Conservation (phyloP, 306 rosid genomes). For the Sechiopsis laciniata region DNA sequence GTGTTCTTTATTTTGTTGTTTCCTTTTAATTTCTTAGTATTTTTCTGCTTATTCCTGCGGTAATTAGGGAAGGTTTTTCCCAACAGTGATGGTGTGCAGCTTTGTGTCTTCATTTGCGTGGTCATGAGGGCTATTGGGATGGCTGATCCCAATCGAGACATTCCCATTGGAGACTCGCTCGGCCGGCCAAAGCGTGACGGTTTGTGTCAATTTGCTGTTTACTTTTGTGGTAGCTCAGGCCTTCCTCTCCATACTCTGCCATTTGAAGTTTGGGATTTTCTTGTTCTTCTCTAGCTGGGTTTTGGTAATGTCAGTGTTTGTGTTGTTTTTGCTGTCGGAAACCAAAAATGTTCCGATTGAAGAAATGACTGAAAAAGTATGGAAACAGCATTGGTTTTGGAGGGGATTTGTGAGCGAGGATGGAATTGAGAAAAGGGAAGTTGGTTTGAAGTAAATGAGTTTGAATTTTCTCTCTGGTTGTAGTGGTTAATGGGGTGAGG, state of each 20-base stretch:
- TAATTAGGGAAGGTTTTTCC: too few relatives aligned
- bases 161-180: conserved; percentile 58
- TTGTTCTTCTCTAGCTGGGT: conserved; percentile 50
- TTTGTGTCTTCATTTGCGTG: conserved; percentile 58
- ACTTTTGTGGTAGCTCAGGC: conserved; percentile 55
- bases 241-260: conserved; percentile 56
- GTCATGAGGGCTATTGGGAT: conserved; percentile 76
- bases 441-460: not conserved
- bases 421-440: not conserved
- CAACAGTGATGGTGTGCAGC: conserved; percentile 51
- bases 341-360: conserved; percentile 51
- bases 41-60: too few relatives aligned
- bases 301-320: conserved; percentile 36
- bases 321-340: conserved; percentile 42
- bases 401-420: conserved; percentile 29
- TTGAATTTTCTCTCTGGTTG: not conserved
- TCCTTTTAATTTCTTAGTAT: too few relatives aligned
- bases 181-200: conserved; percentile 48
- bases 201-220: conserved; percentile 46
- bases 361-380: conserved; percentile 46
- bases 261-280: conserved; percentile 47
- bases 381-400: conserved; percentile 59
- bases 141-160: conserved; percentile 62
- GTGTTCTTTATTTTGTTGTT: too few relatives aligned
- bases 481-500: not conserved